Base-by-base conservation (phyloP, 805 yeast genomes). In the Myxozyma neglecta region DNA sequence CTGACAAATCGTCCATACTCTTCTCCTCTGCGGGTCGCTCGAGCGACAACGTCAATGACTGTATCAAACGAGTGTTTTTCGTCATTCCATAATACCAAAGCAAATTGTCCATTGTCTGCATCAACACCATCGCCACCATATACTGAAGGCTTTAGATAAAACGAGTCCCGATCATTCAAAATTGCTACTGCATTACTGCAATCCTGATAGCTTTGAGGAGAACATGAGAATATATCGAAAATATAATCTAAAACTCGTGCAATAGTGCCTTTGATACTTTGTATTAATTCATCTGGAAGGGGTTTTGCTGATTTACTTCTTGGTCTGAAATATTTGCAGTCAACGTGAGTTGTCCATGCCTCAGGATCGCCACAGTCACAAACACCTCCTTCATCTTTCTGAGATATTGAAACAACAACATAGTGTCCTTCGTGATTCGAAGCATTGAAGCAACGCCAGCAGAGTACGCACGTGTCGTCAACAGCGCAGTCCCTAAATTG, bases 331-430 rank as follows among this genome's bases (percentile, higher is more conserved):
- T 79, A 71, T 18, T 78, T 77, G 71, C 96, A 90, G 13, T 76
- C 70, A 47, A 84, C 76, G 1, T 79, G 74, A 14, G 73, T 73
- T 4, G 77, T 80, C 91, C 96, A 90, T 0, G 96, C 96, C 70
- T 89, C 96, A 0, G 85, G 83, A 70, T 90, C 96, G 3, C 97
- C 96, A 73, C 97, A 90, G 70, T 90, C 97, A 72, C 96, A 88
- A 18, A 87, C 88, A 0, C 94, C 94, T 43, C 92, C 89, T 60
- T 83, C 83, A 61, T 80, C 87, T 24, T 74, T 69, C 56, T 89
- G 78, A 47, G 83, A 83, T 6, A 88, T 83, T 44, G 83, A 79
- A 16, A 85, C 81, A 59, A 85, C 83, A 8, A 88, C 85, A 51
- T 84, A 82, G 72, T 92, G 98, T 49, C 85, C 93, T 40, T 71